Evolutionary conservation across 2,329 filamentous ascomycete species (phyloP), one percentile per base, ranked within the genome.

Genomic region (Aspergillus sp.): DNA sequence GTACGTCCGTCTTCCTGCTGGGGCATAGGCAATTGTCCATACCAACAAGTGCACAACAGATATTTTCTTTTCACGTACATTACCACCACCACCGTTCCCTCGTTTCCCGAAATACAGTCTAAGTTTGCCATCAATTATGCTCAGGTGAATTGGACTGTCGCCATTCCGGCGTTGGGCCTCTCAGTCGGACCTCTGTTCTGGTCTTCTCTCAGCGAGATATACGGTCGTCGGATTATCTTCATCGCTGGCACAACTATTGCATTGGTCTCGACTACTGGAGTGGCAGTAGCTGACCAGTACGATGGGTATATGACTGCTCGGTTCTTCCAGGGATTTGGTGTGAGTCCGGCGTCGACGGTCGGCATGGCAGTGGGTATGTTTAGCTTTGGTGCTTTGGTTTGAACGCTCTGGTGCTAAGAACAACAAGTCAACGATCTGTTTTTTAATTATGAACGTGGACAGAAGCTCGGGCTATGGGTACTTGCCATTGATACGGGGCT

Each of bases 1-100:
- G 72, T 79, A 67, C 46, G 69, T 61, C 12, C 10, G 12, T 15
- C 19, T 10, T 33, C 17, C 37, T 4, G 17, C 15, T 20, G 23
- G 23, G 25, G 37, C 5, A 37, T n/a, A 27, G 30, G 42, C 22
- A 5, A 37, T 12, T 25, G 5, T 38, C 17, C 46, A 19, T 13
- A 23, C 43, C 38, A 33, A 53, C 39, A 32, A 12, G 30, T 43
- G 37, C 41, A 35, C 7, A 4, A 5, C 30, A 77, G 74, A 52
- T 79, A 80, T 55, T 81, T 80, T 56, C 64, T 81, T 52, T 79
- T 81, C 64, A 80, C 78, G 13, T 81, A 80, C 62, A 70, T 80
- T 50, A 80, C 78, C 0, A 81, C 77, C 1, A 78, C 74, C 0
- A 78, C 77, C 0, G 74, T 81, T 1, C 76, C 78, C 2, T 78